Evolutionary conservation across 1,139 yeast genomes (phyloP), one percentile per base, ranked within the genome.

Genomic region (Suhomyces choctaworum): DNA sequence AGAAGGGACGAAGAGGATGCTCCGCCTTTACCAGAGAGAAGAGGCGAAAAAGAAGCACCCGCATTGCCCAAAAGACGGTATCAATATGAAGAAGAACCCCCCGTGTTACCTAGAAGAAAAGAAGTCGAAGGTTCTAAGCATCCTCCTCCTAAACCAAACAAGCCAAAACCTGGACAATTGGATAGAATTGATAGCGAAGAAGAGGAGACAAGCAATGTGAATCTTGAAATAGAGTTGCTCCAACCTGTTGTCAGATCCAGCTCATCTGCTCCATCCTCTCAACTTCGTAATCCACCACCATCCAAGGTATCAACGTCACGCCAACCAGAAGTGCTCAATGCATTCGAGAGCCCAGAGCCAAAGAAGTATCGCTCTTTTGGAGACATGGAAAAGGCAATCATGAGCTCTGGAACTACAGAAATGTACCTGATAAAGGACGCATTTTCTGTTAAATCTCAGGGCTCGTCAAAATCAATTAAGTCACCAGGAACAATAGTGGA

Each of bases 161-260:
- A 40, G 22, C 14, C n/a, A n/a, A n/a, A n/a, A n/a, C n/a, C n/a
- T n/a, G n/a, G n/a, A n/a, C n/a, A n/a, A n/a, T n/a, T n/a, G n/a
- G n/a, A n/a, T n/a, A n/a, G n/a, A n/a, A n/a, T n/a, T n/a, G n/a
- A n/a, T n/a, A n/a, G n/a, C n/a, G n/a, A n/a, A n/a, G n/a, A n/a
- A n/a, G n/a, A n/a, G n/a, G n/a, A n/a, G n/a, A n/a, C n/a, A 13
- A n/a, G 9, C 20, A n/a, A 7, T 9, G 15, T 24, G 22, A 26
- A 36, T n/a, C 42, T 52, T 29, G 46, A 50, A 6, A 38, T 58
- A n/a, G 42, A 51, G 10, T 42, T 60, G 28, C 27, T 56, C 12
- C 45, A 46, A 9, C 64, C 64, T 0, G 52, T 55, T 4, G 52
- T 52, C 2, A 37, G 40, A 20, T 11, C 7, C 2, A 19, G 23